Evolutionary conservation across 305 asterid species (phyloP).

Genomic region (Coffea humblotiana): DNA sequence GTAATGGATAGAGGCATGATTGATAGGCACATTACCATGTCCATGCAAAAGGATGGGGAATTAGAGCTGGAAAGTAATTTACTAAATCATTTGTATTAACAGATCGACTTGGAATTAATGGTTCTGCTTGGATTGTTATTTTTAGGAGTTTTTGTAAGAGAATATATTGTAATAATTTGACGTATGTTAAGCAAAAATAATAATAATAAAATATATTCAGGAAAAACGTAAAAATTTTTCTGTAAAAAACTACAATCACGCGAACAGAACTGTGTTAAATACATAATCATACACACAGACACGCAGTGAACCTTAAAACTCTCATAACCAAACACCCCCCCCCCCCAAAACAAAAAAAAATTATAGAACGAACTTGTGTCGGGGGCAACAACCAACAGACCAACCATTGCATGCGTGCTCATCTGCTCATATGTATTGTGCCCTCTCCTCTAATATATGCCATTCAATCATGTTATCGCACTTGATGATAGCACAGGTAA

Average conservation of each 20-base stretch:
- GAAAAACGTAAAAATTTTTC: no score
- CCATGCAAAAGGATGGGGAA: background rate
- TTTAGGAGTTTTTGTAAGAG: no score
- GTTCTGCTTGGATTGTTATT: no score
- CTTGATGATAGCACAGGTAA: background rate
- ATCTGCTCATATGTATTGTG: background rate
- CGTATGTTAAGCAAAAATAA: no score
- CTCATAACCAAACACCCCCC: no score
- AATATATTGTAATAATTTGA: no score
- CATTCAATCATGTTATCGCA: constrained; percentile 17
- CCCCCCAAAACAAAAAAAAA: no score
- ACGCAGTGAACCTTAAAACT: background rate
- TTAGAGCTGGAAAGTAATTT: background rate
- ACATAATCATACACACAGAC: background rate
- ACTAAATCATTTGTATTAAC: background rate
- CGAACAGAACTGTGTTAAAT: background rate
- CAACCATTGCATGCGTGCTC: constrained; percentile 21
- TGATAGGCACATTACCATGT: background rate
- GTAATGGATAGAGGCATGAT: background rate
- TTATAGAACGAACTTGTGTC: background rate
- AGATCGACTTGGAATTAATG: background rate
- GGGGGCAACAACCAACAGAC: constrained; percentile 17
- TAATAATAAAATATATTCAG: no score
- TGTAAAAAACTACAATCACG: background rate
- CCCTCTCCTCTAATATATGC: constrained; percentile 8